These are phyloP conservation scores for Crithidia bombi DNA, from an alignment of 208 protist genomes.

Conservation along the genomic window DNA sequence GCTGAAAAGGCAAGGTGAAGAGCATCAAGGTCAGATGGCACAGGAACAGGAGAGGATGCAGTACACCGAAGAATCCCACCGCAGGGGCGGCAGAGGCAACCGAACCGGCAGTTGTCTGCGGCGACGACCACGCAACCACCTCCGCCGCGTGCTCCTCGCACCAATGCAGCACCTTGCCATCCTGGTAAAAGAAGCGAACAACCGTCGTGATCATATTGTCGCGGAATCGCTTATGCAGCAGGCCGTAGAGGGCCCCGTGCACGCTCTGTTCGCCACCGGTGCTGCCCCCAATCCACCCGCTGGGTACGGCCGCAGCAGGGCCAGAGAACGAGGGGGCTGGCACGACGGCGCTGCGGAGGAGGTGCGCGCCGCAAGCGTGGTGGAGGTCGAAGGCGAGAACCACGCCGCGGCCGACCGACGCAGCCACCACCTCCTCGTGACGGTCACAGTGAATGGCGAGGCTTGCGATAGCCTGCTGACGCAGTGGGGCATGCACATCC, in stretches of 20 bases:
- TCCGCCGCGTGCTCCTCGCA: constrained; percentile 35
- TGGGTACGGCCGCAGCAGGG: not conserved
- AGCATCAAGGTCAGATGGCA: constrained; percentile 58
- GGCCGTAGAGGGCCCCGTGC: constrained; percentile 47
- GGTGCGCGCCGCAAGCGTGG: constrained; percentile 52
- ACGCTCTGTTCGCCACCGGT: constrained; percentile 31
- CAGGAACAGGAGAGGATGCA: constrained; percentile 59
- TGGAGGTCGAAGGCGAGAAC: constrained; percentile 61
- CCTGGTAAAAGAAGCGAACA: constrained; percentile 71
- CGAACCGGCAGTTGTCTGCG: not conserved
- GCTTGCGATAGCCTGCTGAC: constrained; percentile 44
- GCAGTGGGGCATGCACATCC: constrained; percentile 54
- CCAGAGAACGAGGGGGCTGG: not conserved
- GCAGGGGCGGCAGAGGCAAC: not conserved
- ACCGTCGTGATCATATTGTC: constrained; percentile 64
- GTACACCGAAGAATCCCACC: constrained; percentile 14
- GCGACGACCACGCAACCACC: constrained; percentile 1
- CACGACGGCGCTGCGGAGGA: constrained; percentile 52
- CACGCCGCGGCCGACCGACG: constrained; percentile 49
- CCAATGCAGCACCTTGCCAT: constrained; percentile 55
- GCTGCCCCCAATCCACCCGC: too few relatives aligned
- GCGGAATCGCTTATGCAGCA: constrained; percentile 61
- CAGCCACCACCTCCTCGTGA: constrained; percentile 64
- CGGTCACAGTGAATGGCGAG: constrained; percentile 50
- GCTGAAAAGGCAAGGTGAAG: constrained; percentile 52